Evolutionary conservation across 2,329 filamentous ascomycete genomes (phyloP), one percentile per base, ranked within the genome.

Genomic region (Cytospora leucostoma): DNA sequence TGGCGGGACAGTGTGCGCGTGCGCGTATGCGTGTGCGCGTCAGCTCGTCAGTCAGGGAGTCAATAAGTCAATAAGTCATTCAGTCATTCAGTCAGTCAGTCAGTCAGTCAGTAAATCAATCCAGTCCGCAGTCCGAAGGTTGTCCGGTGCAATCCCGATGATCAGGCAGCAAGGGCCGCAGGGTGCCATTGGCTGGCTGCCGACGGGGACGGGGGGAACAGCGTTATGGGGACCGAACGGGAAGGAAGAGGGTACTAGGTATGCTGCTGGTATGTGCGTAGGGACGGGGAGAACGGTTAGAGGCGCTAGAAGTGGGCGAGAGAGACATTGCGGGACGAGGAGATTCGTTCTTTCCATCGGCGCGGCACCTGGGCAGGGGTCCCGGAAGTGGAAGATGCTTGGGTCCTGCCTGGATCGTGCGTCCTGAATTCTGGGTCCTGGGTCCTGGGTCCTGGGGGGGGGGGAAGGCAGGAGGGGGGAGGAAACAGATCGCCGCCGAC

Each of bases 321-420:
- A n/a, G 44, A 61, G 40, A 55, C 59, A 56, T 21, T 56, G 47
- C 62, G 57, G 62, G 40, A 64, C 62, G 57, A 64, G 40, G 52
- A 64, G 62, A 60, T 61, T 64, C 50, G 56, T 33, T 61, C 44
- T 51, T 19, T 34, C n/a, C 52, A 52, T 60, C 58, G 57, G 57
- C 57, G 61, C 17, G 32, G 19, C 38, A 61, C 38, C 51, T 51
- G 55, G 49, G 37, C 59, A 61, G 51, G 59, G 59, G 51, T 32
- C 37, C 58, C 50, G 47, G 33, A 54, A 40, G 33, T 6, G 32
- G 15, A 11, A 54, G 51, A 60, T 50, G 50, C 58, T 60, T 17
- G 38, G 27, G 27, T 27, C 27, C 27, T 27, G 27, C 27, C 27
- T 27, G 27, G 27, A 27, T 27, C 27, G 27, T 27, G 27, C 27